Evolutionary conservation across 805 yeast genomes (phyloP).

Genomic region (Kodamaea restingae): DNA sequence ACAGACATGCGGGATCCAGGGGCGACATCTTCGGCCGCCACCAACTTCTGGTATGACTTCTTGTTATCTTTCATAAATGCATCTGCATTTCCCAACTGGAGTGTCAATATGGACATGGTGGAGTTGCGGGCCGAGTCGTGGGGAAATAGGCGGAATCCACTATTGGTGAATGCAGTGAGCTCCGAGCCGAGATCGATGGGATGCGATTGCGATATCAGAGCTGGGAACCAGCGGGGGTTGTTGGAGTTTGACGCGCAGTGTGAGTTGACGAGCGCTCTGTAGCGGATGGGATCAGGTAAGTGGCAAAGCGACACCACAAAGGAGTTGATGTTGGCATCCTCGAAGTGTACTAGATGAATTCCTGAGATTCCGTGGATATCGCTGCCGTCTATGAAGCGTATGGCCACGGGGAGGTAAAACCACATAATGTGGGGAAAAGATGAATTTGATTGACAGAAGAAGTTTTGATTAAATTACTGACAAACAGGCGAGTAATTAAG

Average conservation of each 20-base stretch:
- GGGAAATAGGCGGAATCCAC: slow-evolving; percentile 23
- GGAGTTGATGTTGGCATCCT: neutral
- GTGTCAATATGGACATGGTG: slow-evolving; percentile 4
- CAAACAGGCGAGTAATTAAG: too few species aligned
- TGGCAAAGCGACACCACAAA: slow-evolving; percentile 16
- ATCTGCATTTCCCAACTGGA: neutral
- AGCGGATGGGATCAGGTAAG: slow-evolving; percentile 10
- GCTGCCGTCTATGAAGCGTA: slow-evolving; percentile 17
- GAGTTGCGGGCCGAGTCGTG: slow-evolving; percentile 10
- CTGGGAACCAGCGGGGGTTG: slow-evolving; percentile 11
- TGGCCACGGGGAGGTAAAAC: slow-evolving; percentile 19
- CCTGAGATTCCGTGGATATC: slow-evolving; percentile 22
- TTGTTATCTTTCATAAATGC: slow-evolving; percentile 6
- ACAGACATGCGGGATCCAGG: slow-evolving; percentile 7
- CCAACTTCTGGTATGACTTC: slow-evolving; percentile 3
- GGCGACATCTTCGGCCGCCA: neutral
- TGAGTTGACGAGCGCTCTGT: slow-evolving; percentile 9
- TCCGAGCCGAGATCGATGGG: neutral
- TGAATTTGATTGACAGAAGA: too few species aligned
- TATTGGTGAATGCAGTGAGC: slow-evolving; percentile 17
- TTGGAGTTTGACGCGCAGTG: slow-evolving; percentile 4
- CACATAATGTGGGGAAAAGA: slow-evolving; percentile 10
- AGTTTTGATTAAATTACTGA: too few species aligned
- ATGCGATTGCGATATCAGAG: neutral
- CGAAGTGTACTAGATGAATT: slow-evolving; percentile 13